Evolutionary conservation across 192 early-diverging fungal species (phyloP).

Genomic region (Radiomyces spectabilis): DNA sequence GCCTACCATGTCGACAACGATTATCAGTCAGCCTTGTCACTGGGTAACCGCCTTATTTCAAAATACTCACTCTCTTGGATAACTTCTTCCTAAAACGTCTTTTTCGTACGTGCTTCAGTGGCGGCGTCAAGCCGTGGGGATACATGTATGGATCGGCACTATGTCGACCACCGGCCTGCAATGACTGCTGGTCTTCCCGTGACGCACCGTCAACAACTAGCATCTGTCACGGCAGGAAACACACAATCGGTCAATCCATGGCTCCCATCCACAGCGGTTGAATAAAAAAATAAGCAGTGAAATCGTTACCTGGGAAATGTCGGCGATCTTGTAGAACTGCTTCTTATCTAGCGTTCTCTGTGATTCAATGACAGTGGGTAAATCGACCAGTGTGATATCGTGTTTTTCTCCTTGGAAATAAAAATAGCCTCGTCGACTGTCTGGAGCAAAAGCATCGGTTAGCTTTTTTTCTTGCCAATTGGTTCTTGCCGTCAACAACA

Average conservation of each 20-base stretch:
- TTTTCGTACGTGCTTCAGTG: constrained; percentile 68
- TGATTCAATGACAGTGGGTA: constrained; percentile 80
- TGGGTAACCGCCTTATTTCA: too few relatives aligned
- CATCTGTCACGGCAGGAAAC: constrained; percentile 30
- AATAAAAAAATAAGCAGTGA: background rate
- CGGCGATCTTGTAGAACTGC: constrained; percentile 79
- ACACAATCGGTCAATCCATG: background rate
- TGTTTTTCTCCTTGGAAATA: constrained; percentile 44
- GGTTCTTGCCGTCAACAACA: background rate
- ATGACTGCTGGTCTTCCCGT: constrained; percentile 5
- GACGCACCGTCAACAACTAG: constrained; percentile 37
- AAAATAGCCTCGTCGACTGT: constrained; percentile 53
- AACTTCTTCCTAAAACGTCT: constrained; percentile 76
- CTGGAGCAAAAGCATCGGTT: constrained; percentile 18
- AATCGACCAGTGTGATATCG: constrained; percentile 65
- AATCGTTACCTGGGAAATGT: constrained; percentile 73
- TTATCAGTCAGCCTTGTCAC: too few relatives aligned
- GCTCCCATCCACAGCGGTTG: too few relatives aligned
- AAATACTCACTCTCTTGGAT: constrained; percentile 58
- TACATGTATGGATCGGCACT: constrained; percentile 58
- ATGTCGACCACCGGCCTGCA: constrained; percentile 14
- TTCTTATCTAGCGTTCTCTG: constrained; percentile 83
- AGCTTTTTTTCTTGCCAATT: background rate
- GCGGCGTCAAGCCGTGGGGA: constrained; percentile 75
- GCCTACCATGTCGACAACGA: too few relatives aligned